Conservation (phyloP, 1,284 basidiomycete genomes). For the Ustilago cynodontis region DNA sequence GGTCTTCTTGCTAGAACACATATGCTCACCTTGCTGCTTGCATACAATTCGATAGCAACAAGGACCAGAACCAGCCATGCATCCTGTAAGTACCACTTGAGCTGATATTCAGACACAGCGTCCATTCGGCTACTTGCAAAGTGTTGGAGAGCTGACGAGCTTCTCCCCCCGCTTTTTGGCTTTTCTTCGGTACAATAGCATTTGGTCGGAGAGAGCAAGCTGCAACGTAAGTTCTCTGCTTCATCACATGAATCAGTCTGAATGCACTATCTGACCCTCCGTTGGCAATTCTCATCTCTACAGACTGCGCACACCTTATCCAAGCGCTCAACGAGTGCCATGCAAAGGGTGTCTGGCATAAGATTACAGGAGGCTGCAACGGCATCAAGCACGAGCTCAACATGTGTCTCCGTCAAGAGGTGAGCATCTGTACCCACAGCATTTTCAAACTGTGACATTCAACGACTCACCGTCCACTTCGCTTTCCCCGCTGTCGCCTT, state of each 20-base stretch:
- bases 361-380: slow-evolving; percentile 58
- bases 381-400: slow-evolving; percentile 60
- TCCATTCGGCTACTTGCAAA: no score
- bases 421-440: slow-evolving; percentile 14
- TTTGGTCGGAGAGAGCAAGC: slow-evolving; percentile 52
- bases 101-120: no score
- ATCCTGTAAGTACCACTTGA: slow-evolving; percentile 28
- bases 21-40: neutral
- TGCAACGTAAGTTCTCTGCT: slow-evolving; percentile 38
- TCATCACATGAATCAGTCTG: neutral
- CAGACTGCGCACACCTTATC: slow-evolving; percentile 58
- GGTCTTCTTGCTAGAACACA: slow-evolving; percentile 3
- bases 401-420: slow-evolving; percentile 56
- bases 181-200: slow-evolving; percentile 20
- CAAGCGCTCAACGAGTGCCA: slow-evolving; percentile 57
- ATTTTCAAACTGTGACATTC: neutral
- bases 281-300: no score
- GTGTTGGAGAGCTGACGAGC: no score
- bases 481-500: neutral
- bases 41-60: neutral
- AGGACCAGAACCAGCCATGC: slow-evolving; percentile 19
- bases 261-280: neutral
- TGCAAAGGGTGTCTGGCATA: slow-evolving; percentile 43
- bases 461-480: neutral
- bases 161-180: neutral